Conservation (phyloP, 176 grass and related monocot species). For the Aegilops umbellulata region DNA sequence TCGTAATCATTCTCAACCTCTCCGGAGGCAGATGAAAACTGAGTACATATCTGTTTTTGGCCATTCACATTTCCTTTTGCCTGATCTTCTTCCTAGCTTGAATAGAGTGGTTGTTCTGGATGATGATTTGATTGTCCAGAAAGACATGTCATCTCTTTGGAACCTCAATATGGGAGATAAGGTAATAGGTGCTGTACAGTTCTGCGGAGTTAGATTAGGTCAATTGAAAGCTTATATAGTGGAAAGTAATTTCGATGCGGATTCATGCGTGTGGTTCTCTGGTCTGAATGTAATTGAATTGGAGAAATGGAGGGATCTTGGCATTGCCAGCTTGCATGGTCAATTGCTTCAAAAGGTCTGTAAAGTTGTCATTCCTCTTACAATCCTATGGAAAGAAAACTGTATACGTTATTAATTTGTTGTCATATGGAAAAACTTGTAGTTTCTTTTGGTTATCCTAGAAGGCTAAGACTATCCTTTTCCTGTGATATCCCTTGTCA, state of each 20-base stretch:
- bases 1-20: slow-evolving; percentile 37
- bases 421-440: background rate
- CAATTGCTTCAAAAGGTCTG: slow-evolving; percentile 59
- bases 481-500: background rate
- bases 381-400: background rate
- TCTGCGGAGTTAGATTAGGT: slow-evolving; percentile 55
- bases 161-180: slow-evolving; percentile 65
- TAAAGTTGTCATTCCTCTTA: background rate
- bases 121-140: slow-evolving; percentile 89
- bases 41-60: slow-evolving; percentile 84
- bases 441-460: background rate
- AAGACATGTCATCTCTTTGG: slow-evolving; percentile 71
- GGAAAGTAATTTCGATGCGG: slow-evolving; percentile 31
- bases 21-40: slow-evolving; percentile 48
- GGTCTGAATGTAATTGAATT: slow-evolving; percentile 80
- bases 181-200: slow-evolving; percentile 57
- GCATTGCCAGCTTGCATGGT: slow-evolving; percentile 39
- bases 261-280: slow-evolving; percentile 73
- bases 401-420: background rate
- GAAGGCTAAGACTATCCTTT: background rate
- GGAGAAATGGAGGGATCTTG: slow-evolving; percentile 69
- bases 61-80: slow-evolving; percentile 78
- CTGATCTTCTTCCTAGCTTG: slow-evolving; percentile 74
- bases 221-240: slow-evolving; percentile 57
- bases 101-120: slow-evolving; percentile 66